Base-by-base conservation (phyloP, 2,329 filamentous ascomycete species). In the Westerdykella ornata region DNA sequence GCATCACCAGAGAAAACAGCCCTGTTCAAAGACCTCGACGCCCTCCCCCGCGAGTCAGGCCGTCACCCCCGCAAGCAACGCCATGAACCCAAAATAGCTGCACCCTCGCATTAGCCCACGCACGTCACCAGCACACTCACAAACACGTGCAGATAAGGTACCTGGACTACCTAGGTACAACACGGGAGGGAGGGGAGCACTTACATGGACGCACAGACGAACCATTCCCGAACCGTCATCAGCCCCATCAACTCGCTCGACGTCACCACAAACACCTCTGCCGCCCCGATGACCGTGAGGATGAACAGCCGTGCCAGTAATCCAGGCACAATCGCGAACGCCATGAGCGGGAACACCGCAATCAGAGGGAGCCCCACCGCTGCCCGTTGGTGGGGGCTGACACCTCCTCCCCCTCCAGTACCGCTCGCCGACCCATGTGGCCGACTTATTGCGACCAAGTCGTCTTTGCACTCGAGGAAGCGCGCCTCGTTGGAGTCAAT, bases 401-500 rank as follows among this genome's bases (percentile, higher is more conserved):
- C 49, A 45, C 13, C 34, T 30, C 48, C 43, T 26, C 4, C 22
- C 2, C 22, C 22, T 26, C 22, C 22, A 4, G 30, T n/a, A 33
- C 22, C 45, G 39, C 42, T 52, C 38, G 48, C 41, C 42, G 50
- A 46, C 8, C n/a, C 30, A 35, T 48, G 41, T 35, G 46, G 54
- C 13, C 51, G 43, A 45, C 63, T 35, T 36, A 64, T 37, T 5
- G 52, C 69, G 15, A 84, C 59, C 11, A 84, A 69, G 48, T 84
- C 81, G 4, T 74, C 65, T 11, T 66, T 58, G 3, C 67, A 63
- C 30, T 78, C 72, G 4, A 85, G 70, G 52, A 85, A 85, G 3
- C 69, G 69, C 2, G 73, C 72, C 60, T 88, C 84, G 7, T 66
- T 56, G 31, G 79, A 71, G 29, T 75, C 74, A 35, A 87, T 74